phyloP scores from a whole-genome alignment of 805 yeast genomes.

The Saccharomycopsis synnaedendra region DNA sequence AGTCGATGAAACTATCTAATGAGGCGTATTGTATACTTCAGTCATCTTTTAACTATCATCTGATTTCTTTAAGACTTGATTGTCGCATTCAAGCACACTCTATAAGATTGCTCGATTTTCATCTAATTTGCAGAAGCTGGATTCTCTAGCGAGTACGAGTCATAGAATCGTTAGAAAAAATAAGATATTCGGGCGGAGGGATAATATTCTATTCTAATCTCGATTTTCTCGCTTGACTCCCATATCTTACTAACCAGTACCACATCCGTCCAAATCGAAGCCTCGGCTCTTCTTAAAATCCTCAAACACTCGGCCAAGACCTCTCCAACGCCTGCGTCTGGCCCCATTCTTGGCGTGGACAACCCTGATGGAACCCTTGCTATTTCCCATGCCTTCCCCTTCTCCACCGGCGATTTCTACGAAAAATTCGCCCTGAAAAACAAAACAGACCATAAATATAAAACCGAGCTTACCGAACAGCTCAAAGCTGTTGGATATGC shows the following conservation, averaged over 20 bases:
- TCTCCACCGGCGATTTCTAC: constrained; percentile 52
- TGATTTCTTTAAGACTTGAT: no score
- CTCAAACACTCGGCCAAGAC: constrained; percentile 57
- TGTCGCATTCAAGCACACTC: no score
- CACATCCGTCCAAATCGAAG: constrained; percentile 18
- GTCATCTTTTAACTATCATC: no score
- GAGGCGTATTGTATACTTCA: no score
- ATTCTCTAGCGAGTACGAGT: no score
- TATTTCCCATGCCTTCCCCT: constrained; percentile 53
- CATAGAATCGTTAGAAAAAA: no score
- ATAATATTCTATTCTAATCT: no score
- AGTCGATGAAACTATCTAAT: no score
- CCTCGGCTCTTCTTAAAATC: constrained; percentile 39
- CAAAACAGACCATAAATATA: constrained; percentile 55
- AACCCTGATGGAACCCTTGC: constrained; percentile 33
- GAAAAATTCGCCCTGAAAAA: constrained; percentile 51
- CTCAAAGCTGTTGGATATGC: constrained; percentile 56
- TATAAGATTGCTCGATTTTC: no score
- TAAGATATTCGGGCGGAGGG: no score
- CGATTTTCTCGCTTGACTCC: no score
- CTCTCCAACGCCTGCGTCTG: constrained; percentile 51
- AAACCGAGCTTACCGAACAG: constrained; percentile 51
- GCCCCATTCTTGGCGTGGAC: constrained; percentile 69
- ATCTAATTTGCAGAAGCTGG: no score
- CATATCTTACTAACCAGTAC: not conserved